Percentiles rank a stretch among this genome's conserved stretches.
Conservation (phyloP, 805 yeast species). For the Pichia scutulata region DNA sequence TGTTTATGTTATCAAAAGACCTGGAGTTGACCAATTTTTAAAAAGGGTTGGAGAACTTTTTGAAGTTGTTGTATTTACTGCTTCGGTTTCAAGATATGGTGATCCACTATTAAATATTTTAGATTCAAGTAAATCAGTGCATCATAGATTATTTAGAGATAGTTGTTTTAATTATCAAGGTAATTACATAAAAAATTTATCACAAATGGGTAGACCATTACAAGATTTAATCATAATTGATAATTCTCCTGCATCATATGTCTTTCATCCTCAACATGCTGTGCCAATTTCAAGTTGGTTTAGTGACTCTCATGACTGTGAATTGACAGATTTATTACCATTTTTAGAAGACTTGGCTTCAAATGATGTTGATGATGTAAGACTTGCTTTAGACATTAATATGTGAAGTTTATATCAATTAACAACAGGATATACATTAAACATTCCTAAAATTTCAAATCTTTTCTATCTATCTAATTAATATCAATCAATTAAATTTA, state of each 20-base stretch:
- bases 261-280: conserved; percentile 96
- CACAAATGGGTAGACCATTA: conserved; percentile 91
- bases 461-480: background rate
- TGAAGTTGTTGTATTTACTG: conserved; percentile 96
- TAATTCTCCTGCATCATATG: conserved; percentile 97
- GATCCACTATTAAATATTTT: conserved; percentile 89
- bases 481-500: background rate
- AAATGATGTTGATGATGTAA: conserved; percentile 72
- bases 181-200: conserved; percentile 85
- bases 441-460: background rate
- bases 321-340: conserved; percentile 84
- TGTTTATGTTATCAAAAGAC: conserved; percentile 93
- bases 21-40: conserved; percentile 95
- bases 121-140: conserved; percentile 67
- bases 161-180: conserved; percentile 92
- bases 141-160: conserved; percentile 90
- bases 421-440: background rate
- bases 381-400: conserved; percentile 75
- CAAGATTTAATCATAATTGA: conserved; percentile 83
- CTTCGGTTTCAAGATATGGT: conserved; percentile 91
- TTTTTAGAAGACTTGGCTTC: conserved; percentile 78
- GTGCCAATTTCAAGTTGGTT: conserved; percentile 98
- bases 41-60: conserved; percentile 72
- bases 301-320: conserved; percentile 96
- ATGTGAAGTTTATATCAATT: background rate